Evolutionary conservation across 345 rosid genomes (phyloP).

Genomic region (Brassica cretica): DNA sequence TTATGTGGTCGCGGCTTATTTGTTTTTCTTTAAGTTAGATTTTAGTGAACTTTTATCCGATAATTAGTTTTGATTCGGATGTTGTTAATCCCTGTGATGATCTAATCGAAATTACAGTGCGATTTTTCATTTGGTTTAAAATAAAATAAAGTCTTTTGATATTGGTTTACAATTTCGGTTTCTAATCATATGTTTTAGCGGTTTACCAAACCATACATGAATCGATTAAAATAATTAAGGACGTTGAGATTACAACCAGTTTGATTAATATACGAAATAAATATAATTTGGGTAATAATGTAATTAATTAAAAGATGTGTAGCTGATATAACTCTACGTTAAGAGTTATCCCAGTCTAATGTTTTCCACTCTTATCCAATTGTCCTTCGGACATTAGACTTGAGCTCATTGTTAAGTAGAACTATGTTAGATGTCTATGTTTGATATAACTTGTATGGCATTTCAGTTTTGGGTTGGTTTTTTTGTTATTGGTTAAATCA

Average conservation of each 20-base stretch:
- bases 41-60: slow-evolving; percentile 30
- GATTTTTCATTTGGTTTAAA: slow-evolving; percentile 23
- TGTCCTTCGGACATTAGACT: slow-evolving; percentile 14
- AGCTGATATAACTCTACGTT: not conserved
- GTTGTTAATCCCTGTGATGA: slow-evolving; percentile 39
- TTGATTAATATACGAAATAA: not conserved
- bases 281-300: not conserved
- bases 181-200: not conserved
- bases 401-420: slow-evolving; percentile 23
- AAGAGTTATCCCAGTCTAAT: slow-evolving; percentile 16
- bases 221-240: not conserved
- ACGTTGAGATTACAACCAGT: not conserved
- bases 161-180: slow-evolving; percentile 4
- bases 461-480: not conserved
- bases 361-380: slow-evolving; percentile 21
- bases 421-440: not conserved
- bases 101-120: slow-evolving; percentile 30
- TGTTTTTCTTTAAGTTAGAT: not conserved
- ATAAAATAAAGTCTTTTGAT: not conserved
- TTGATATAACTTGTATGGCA: not conserved
- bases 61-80: slow-evolving; percentile 24
- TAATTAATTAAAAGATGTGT: not conserved
- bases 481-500: not conserved
- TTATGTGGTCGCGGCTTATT: slow-evolving; percentile 37
- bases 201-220: not conserved